Evolutionary conservation across 352 stramenopile species (phyloP), one percentile per base, ranked within the genome.

Genomic region (Phytophthora ramorum): DNA sequence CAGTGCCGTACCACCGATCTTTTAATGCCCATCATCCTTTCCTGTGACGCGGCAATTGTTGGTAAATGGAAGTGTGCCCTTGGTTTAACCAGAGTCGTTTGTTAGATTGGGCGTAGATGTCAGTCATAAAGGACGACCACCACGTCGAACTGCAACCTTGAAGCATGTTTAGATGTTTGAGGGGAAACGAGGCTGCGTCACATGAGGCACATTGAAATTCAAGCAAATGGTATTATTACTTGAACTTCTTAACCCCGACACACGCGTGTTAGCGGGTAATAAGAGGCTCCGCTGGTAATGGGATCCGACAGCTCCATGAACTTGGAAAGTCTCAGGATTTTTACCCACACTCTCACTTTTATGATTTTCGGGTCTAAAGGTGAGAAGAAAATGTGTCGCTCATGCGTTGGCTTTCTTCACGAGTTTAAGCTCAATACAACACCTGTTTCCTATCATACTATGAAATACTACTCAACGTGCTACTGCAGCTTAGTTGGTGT

Each of bases 401-500:
- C 38, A 44, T 13, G 38, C 14, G 6, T 44, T 44, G n/a, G n/a
- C 6, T 35, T 45, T 46, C 34, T 40, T 65, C 56, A 63, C 22
- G 48, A 58, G 22, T 30, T 63, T 32, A 37, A 51, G 22, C 26
- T 22, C 12, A 51, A 35, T 51, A 37, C 45, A 7, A 37, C 28
- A 30, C 3, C 19, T 9, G 13, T 56, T 24, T 56, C 17, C 38
- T 50, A 40, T 30, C 37, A 58, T 20, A 40, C 43, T 57, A 63
- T 68, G 34, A 45, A 63, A 63, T 63, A 68, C 22, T 63, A 17
- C 8, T 38, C 14, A 47, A 28, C 16, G 32, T 7, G 9, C 35
- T 30, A 19, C 17, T 46, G 26, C 34, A 44, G 57, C 14, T 48
- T 68, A 69, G 46, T 64, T 69, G 61, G 61, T 69, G 53, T 58